Base-by-base conservation (phyloP, 106 monocot genomes). In the Phalaenopsis equestris region DNA sequence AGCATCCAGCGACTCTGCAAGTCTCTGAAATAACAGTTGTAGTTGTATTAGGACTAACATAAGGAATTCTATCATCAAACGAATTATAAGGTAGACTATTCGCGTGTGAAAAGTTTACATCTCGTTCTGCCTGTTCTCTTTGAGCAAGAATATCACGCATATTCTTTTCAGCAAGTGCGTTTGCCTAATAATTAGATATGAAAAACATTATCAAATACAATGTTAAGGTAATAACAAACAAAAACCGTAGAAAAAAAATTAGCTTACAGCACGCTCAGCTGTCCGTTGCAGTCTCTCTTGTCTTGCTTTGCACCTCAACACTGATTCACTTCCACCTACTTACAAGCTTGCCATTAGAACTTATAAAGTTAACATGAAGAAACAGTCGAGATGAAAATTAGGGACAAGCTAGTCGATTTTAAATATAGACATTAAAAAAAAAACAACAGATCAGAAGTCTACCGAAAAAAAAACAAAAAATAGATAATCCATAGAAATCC, bases 161-260 rank as follows among this genome's bases (percentile, higher is more conserved):
- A 78, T 93, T 93, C 90, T 95, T 95, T 88, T 95, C 92, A 47
- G 90, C 87, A 77, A 95, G 92, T 79, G 95, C 92, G 77, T 93
- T 90, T 39, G 86, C 90, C 95, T 95, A 83, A 68, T 78, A 73
- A 39, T 68, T 38, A 73, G 5, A 56, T 77, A 48, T 24, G 11
- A 61, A 19, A 52, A 39, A 15, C 47, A 23, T 76, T 17, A 12
- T 1, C 23, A 48, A 52, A 52, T 21, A 46, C 19, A 43, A 41
- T 1, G 47, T 75, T n/a, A 75, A 43, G 46, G 42, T 47, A 46
- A 8, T 65, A 23, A 65, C 18, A 46, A 46, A 1, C 16, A 36
- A 36, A 57, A 70, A 45, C 38, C 14, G 42, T 56, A 30, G 43
- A 19, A 45, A 42, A 72, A 86, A 47, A 18, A 6, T 46, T 6